Conservation (phyloP, 768 basidiomycete genomes). For the Russula griseocarnosa region DNA sequence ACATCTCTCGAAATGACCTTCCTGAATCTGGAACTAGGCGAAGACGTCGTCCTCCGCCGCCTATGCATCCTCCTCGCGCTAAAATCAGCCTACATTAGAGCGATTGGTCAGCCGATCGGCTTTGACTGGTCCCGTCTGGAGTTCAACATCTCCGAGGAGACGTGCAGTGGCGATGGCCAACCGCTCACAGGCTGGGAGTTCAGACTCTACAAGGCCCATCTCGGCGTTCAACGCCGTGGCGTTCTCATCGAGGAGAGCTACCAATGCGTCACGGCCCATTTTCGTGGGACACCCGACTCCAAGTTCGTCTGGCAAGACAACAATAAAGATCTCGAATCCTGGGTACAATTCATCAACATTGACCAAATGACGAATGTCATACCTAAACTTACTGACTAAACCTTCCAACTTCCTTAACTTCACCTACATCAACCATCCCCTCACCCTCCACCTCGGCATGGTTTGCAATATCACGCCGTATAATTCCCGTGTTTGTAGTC, state of each 20-base stretch:
- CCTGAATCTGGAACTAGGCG: constrained; percentile 48
- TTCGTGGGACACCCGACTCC: constrained; percentile 59
- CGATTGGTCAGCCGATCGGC: constrained; percentile 74
- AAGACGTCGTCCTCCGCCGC: constrained; percentile 66
- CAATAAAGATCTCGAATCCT: constrained; percentile 61
- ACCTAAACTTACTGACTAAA: constrained; percentile 64
- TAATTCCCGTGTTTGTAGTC: constrained; percentile 9
- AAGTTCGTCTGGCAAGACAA: constrained; percentile 72
- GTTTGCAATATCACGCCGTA: constrained; percentile 8
- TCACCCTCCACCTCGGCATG: not conserved
- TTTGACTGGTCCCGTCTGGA: constrained; percentile 82
- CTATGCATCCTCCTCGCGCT: constrained; percentile 74
- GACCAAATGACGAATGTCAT: constrained; percentile 79
- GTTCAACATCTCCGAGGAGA: constrained; percentile 65
- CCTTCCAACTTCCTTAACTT: not conserved
- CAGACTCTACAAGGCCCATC: constrained; percentile 67
- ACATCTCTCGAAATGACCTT: constrained; percentile 51
- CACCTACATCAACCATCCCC: not conserved
- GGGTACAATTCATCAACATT: constrained; percentile 82
- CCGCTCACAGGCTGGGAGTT: constrained; percentile 82
- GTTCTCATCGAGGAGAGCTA: constrained; percentile 61
- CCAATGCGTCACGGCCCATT: constrained; percentile 75
- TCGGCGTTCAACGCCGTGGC: constrained; percentile 60
- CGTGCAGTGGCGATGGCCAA: constrained; percentile 62
- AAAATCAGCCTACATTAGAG: constrained; percentile 79